phyloP scores from a whole-genome alignment of 176 grass and related monocot genomes.

The Oryza glumipatula region DNA sequence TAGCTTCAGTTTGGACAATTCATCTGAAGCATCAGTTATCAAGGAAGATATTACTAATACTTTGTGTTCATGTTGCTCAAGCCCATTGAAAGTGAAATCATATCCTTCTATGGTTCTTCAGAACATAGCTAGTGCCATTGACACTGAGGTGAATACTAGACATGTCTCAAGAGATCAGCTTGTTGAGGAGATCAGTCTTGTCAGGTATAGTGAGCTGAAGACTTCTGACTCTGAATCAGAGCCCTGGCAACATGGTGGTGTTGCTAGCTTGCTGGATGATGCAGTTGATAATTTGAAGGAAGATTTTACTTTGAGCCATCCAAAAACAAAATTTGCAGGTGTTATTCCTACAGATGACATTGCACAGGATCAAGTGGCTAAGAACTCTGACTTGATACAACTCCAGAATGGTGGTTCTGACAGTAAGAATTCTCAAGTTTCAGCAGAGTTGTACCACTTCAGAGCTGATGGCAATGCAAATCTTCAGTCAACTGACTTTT shows the following conservation, averaged over 20 bases:
- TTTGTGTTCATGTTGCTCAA: conserved; percentile 54
- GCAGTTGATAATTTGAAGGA: conserved; percentile 27
- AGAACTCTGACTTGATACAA: not conserved
- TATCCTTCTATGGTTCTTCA: conserved; percentile 46
- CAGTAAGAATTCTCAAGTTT: not conserved
- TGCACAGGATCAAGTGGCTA: not conserved
- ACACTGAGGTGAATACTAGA: conserved; percentile 7
- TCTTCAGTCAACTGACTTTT: conserved; percentile 23
- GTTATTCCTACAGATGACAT: not conserved
- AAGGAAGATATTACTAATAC: conserved; percentile 14
- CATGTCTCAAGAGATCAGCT: conserved; percentile 23
- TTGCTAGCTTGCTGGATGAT: conserved; percentile 11
- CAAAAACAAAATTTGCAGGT: conserved; percentile 2
- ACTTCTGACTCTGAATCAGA: conserved; percentile 77
- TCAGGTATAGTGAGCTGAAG: conserved; percentile 65
- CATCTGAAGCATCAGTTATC: not conserved
- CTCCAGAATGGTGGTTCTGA: not conserved
- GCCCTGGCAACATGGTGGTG: conserved; percentile 18
- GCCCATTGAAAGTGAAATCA: conserved; percentile 27
- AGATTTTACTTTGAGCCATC: not conserved
- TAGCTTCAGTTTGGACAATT: not conserved
- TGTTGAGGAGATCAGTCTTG: conserved; percentile 31
- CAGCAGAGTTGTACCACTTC: not conserved
- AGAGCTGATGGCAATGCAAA: conserved; percentile 9
- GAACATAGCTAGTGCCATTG: conserved; percentile 18